These are phyloP conservation scores for Colletotrichum echinochloae DNA, from an alignment of 2,329 filamentous ascomycete species.

Conservation along the genomic window DNA sequence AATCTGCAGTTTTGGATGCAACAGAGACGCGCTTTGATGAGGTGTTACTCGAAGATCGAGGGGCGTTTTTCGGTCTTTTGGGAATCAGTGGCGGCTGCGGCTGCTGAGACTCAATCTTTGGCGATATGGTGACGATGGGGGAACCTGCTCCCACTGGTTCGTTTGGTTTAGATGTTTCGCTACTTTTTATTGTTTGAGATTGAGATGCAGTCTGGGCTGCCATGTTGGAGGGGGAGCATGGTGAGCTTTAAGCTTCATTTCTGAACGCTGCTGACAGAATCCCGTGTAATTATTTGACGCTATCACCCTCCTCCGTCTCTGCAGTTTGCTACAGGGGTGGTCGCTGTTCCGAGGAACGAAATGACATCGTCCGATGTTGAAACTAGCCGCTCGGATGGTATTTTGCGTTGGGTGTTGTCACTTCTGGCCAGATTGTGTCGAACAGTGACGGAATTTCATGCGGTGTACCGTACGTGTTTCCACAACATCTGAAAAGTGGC, in stretches of 20 bases:
- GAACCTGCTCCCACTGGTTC: slow-evolving; percentile 23
- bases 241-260: slow-evolving; percentile 34
- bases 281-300: slow-evolving; percentile 32
- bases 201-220: slow-evolving; percentile 11
- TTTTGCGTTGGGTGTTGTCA: slow-evolving; percentile 22
- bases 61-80: slow-evolving; percentile 13
- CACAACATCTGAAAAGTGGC: slow-evolving; percentile 32
- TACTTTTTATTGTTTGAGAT: background rate
- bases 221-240: slow-evolving; percentile 34
- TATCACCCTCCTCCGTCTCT: slow-evolving; percentile 6
- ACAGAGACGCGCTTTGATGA: slow-evolving; percentile 35
- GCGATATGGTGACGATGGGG: slow-evolving; percentile 28
- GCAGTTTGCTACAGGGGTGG: slow-evolving; percentile 14
- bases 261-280: slow-evolving; percentile 10
- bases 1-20: slow-evolving; percentile 12
- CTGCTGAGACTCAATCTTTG: slow-evolving; percentile 14
- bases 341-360: slow-evolving; percentile 1
- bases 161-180: background rate
- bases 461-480: slow-evolving; percentile 17
- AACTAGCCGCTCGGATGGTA: slow-evolving; percentile 38
- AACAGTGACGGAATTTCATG: slow-evolving; percentile 20
- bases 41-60: slow-evolving; percentile 24
- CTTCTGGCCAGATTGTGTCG: slow-evolving; percentile 22
- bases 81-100: slow-evolving; percentile 13
- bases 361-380: slow-evolving; percentile 36